Percentiles rank a stretch among this genome's conserved stretches.
phyloP scores from a whole-genome alignment of 352 stramenopile genomes.

The Thalassiosira mediterranea region DNA sequence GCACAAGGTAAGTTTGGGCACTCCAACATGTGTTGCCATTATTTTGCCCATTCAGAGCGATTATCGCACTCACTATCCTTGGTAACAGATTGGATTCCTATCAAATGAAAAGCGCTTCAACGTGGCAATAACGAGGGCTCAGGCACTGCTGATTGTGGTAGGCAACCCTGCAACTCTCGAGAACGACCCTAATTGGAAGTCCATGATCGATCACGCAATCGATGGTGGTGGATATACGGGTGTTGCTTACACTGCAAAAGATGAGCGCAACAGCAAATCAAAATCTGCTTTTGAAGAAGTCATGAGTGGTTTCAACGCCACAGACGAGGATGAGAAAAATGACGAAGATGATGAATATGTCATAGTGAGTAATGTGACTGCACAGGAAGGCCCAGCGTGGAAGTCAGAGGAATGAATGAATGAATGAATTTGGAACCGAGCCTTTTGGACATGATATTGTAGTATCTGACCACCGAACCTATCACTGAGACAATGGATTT shows the following conservation, averaged over 20 bases:
- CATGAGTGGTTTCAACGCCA: constrained; percentile 11
- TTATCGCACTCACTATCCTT: too few species aligned
- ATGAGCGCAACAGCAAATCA: constrained; percentile 22
- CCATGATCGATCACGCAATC: constrained; percentile 35
- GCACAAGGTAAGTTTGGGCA: too few species aligned
- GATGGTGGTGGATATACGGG: constrained; percentile 39
- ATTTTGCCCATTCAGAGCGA: too few species aligned
- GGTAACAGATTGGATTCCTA: constrained; percentile 83
- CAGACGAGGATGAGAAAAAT: constrained; percentile 3
- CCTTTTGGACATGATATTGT: too few species aligned
- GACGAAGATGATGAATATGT: constrained; percentile 19
- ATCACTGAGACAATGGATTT: too few species aligned
- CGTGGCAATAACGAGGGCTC: constrained; percentile 83
- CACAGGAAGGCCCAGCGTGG: constrained; percentile 45
- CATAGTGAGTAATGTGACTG: constrained; percentile 28
- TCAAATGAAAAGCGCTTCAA: constrained; percentile 84
- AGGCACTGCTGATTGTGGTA: constrained; percentile 84
- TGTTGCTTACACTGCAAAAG: constrained; percentile 21
- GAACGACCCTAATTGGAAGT: constrained; percentile 50
- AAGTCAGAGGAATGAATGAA: constrained; percentile 33
- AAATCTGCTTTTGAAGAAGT: constrained; percentile 12
- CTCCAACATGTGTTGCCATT: too few species aligned
- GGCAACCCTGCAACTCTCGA: constrained; percentile 80
- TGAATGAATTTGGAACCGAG: too few species aligned
- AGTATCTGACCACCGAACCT: too few species aligned